Percentiles rank a stretch among this genome's conserved stretches.
Conservation (phyloP, 176 grass and related monocot species). For the Calamus simplicifolius region DNA sequence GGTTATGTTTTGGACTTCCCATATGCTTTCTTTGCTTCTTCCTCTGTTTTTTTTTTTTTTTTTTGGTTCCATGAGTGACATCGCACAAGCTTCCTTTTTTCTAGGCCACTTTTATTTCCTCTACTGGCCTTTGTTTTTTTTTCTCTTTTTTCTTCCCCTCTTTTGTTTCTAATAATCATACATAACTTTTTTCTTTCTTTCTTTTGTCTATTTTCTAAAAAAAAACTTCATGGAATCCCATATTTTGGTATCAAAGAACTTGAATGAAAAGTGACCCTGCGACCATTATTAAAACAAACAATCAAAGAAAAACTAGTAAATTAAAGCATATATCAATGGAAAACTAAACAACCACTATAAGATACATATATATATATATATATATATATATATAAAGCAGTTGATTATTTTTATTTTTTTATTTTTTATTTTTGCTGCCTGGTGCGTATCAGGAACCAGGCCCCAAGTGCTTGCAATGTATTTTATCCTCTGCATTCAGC, state of each 20-base stretch:
- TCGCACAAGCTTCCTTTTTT: no score
- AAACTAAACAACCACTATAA: not conserved
- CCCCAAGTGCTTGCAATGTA: no score
- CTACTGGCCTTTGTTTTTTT: slow-evolving; percentile 9
- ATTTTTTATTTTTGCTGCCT: no score
- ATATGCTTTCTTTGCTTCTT: no score
- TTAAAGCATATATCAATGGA: slow-evolving; percentile 6
- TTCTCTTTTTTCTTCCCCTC: not conserved
- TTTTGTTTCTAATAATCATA: slow-evolving; percentile 11
- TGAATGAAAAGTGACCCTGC: slow-evolving; percentile 58
- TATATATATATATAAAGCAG: no score
- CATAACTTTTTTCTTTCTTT: not conserved
- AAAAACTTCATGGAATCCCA: not conserved
- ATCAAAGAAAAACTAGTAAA: slow-evolving; percentile 33
- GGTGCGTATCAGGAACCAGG: no score
- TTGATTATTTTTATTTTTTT: no score
- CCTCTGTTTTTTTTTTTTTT: no score
- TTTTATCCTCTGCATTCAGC: not conserved
- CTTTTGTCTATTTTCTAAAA: slow-evolving; percentile 14
- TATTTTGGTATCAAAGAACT: slow-evolving; percentile 43
- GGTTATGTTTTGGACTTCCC: no score
- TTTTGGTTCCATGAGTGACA: no score
- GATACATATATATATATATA: not conserved
- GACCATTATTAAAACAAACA: slow-evolving; percentile 37
- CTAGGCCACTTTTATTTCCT: slow-evolving; percentile 1